Conservation (phyloP, 2,329 filamentous ascomycete species). For the Alternaria gaisen region DNA sequence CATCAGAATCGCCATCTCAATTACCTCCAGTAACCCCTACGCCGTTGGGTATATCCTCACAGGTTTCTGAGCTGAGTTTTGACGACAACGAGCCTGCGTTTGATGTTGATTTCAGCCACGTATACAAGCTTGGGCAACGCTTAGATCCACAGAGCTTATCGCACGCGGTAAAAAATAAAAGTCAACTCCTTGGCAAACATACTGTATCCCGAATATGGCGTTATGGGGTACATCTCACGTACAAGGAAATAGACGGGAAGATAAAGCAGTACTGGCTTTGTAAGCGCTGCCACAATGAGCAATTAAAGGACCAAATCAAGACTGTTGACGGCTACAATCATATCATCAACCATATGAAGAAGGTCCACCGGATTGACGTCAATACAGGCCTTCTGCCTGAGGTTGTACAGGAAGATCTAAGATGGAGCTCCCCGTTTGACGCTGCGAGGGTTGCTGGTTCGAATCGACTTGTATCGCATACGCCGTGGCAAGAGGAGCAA, state of each 20-base stretch:
- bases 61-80: background rate
- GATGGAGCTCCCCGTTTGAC: background rate
- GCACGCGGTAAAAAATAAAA: background rate
- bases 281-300: background rate
- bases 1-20: background rate
- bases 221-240: background rate
- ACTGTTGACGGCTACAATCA: background rate
- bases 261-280: background rate
- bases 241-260: background rate
- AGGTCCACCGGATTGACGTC: background rate
- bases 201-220: background rate
- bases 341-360: background rate
- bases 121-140: background rate
- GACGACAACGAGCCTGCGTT: background rate
- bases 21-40: background rate
- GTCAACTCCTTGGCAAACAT: background rate
- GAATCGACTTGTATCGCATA: background rate
- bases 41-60: background rate
- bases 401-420: background rate
- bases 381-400: background rate
- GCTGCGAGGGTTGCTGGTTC: background rate
- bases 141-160: background rate
- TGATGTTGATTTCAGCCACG: background rate
- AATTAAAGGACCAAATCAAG: background rate
- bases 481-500: background rate